A percentile compares a stretch with the other conserved stretches of the same genome.
Evolutionary conservation across 2,329 filamentous ascomycete genomes (phyloP).

Genomic region (Ophiocordyceps polyrhachis-furcata): DNA sequence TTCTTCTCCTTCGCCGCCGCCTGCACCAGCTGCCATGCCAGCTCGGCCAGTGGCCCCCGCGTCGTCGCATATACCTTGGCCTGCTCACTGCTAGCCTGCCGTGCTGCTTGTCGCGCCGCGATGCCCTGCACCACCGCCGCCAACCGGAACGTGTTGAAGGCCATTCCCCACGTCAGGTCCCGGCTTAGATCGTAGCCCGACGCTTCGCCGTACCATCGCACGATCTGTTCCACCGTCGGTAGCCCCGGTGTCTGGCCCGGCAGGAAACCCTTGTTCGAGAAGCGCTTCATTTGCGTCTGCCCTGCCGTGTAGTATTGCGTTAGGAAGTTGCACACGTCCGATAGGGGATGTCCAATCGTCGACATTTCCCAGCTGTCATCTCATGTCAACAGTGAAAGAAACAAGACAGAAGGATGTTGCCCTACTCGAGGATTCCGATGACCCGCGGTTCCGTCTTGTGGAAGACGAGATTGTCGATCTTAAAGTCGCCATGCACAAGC

Average conservation of each 20-base stretch:
- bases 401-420: neutral
- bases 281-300: conserved; percentile 6
- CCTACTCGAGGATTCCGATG: conserved; percentile 74
- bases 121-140: conserved; percentile 68
- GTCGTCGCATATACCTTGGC: conserved; percentile 54
- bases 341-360: conserved; percentile 88
- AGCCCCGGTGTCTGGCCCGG: conserved; percentile 48
- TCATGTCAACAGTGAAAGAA: neutral
- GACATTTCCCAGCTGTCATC: conserved; percentile 76
- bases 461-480: conserved; percentile 82
- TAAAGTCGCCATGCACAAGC: conserved; percentile 90
- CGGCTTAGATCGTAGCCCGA: conserved; percentile 52
- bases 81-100: conserved; percentile 78
- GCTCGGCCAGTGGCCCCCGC: conserved; percentile 54
- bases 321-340: conserved; percentile 66
- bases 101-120: conserved; percentile 62
- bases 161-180: conserved; percentile 41
- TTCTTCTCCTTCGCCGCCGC: conserved; percentile 12
- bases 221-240: conserved; percentile 20
- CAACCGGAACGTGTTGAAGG: conserved; percentile 42
- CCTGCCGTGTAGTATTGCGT: conserved; percentile 21
- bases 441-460: conserved; percentile 75
- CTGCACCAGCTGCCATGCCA: conserved; percentile 59
- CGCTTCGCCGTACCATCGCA: conserved; percentile 22
- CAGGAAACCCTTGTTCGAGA: conserved; percentile 32